Percentiles rank a stretch among this genome's conserved stretches.
Evolutionary conservation across 2,329 filamentous ascomycete species (phyloP).

Genomic region (Sporothrix pseudoabietina): DNA sequence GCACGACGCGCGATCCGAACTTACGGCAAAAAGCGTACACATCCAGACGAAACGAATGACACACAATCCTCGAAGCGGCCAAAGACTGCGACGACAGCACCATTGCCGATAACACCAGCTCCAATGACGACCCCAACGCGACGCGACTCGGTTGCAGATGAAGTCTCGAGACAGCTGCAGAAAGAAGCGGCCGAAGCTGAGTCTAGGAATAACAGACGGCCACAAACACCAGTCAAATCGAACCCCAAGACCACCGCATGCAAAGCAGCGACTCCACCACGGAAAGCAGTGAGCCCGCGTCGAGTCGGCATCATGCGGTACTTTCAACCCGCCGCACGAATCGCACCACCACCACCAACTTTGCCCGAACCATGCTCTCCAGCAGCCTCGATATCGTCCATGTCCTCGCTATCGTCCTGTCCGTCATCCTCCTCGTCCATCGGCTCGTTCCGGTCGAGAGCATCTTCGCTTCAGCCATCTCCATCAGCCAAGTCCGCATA

Average conservation of each 20-base stretch:
- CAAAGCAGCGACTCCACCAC: background rate
- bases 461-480: background rate
- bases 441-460: background rate
- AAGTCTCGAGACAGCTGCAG: slow-evolving; percentile 26
- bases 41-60: background rate
- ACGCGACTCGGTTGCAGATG: slow-evolving; percentile 12
- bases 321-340: slow-evolving; percentile 32
- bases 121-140: background rate
- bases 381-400: slow-evolving; percentile 13
- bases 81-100: background rate
- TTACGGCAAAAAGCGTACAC: slow-evolving; percentile 34
- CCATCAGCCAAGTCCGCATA: background rate
- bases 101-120: too few species aligned
- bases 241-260: background rate
- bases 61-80: slow-evolving; percentile 6
- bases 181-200: slow-evolving; percentile 24
- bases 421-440: slow-evolving; percentile 27
- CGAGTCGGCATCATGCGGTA: slow-evolving; percentile 34
- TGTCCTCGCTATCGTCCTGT: slow-evolving; percentile 22
- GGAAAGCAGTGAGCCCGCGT: slow-evolving; percentile 6
- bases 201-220: background rate
- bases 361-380: slow-evolving; percentile 7
- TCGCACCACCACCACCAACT: slow-evolving; percentile 10
- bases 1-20: slow-evolving; percentile 32
- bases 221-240: background rate